Evolutionary conservation across 768 basidiomycete species (phyloP).

Genomic region (Pleurotus tuoliensis): DNA sequence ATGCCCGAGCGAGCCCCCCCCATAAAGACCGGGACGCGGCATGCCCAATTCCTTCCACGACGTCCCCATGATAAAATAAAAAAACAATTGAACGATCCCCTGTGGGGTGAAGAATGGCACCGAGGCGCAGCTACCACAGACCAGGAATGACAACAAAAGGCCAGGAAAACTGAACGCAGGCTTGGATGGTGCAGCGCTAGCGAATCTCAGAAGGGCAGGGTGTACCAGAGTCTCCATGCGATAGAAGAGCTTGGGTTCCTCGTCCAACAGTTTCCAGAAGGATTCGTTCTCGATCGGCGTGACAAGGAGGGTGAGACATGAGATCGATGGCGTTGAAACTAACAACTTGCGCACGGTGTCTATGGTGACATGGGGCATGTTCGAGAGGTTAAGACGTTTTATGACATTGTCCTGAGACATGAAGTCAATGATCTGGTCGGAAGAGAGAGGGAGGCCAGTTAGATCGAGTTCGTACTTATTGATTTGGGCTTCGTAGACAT

Average conservation of each 20-base stretch:
- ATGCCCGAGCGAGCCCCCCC: too few relatives aligned
- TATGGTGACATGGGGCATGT: constrained; percentile 19
- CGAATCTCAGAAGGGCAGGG: constrained; percentile 17
- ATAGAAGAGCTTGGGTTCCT: constrained; percentile 21
- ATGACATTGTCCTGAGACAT: constrained; percentile 7
- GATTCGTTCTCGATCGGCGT: constrained; percentile 16
- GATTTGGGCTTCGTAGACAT: constrained; percentile 9
- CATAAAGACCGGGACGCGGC: not conserved
- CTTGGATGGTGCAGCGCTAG: not conserved
- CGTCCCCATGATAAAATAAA: not conserved
- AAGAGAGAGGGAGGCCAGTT: constrained; percentile 17
- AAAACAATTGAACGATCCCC: not conserved
- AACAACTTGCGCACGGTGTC: constrained; percentile 20
- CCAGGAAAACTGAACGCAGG: not conserved
- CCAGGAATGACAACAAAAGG: not conserved
- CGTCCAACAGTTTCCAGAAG: constrained; percentile 19
- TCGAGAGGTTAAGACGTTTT: constrained; percentile 22
- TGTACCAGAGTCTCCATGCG: constrained; percentile 25
- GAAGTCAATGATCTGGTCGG: constrained; percentile 19
- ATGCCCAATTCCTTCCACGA: not conserved
- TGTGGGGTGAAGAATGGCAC: not conserved
- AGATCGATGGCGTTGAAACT: constrained; percentile 15
- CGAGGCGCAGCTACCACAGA: not conserved
- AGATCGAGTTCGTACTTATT: constrained; percentile 18
- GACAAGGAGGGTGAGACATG: constrained; percentile 21